Base-by-base conservation (phyloP, 179 eudicot species). In the Beta macrorhiza region DNA sequence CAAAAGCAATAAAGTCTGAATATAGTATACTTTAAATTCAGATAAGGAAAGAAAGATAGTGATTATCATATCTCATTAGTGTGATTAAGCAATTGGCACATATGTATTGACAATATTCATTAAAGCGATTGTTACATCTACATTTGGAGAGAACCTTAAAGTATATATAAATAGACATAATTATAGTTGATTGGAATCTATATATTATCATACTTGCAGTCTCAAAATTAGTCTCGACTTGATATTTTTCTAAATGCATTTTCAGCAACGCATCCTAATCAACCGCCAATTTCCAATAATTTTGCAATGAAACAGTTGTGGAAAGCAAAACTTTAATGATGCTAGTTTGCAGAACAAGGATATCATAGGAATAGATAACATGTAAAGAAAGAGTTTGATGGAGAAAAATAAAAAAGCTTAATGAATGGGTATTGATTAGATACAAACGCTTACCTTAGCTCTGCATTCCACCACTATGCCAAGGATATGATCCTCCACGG, bases 391-490 rank as follows among this genome's bases (percentile, higher is more conserved):
- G 16, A 51, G 37, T 45, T 13, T 0, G n/a, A 58, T 29, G 32
- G 32, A 15, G n/a, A 47, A 59, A 29, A 32, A 29, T 1, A 83
- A 29, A 29, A 16, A 25, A 55, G 17, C 15, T 15, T 25, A 15
- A 51, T n/a, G 29, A 29, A 61, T 29, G 72, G 12, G 9, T 3
- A 19, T 68, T 14, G 16, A 64, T 79, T 49, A 51, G 29, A 85
- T 67, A 78, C 80, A 72, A 72, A 67, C 25, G 74, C 98, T 89
- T 86, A 96, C 99, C 77, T 96, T 98, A 73, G 95, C 89, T 90
- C 81, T 91, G 84, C 91, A 55, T 74, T 94, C 97, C 19, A 91
- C 87, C 84, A 96, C 96, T 67, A 94, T 89, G 78, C 99, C 99
- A 88, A 96, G 99, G 80, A 92, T 85, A 82, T 87, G 90, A 90